A percentile compares a stretch with the other conserved stretches of the same genome.
phyloP scores from a whole-genome alignment of 805 yeast genomes.

The Pichia exigua region DNA sequence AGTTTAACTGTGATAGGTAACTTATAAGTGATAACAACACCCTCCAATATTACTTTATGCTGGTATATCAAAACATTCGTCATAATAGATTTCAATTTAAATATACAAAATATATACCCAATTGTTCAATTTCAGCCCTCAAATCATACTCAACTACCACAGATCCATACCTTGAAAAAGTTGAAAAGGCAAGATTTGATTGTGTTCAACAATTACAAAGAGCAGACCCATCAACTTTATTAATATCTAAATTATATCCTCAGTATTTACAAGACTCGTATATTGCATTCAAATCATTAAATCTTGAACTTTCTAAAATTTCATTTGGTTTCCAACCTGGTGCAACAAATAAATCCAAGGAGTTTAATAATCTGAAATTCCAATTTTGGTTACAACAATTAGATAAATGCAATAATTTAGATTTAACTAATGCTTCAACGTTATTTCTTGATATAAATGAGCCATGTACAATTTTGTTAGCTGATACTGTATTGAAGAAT shows the following conservation, averaged over 20 bases:
- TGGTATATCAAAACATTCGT: neutral
- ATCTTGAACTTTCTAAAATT: slow-evolving; percentile 42
- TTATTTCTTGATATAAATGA: slow-evolving; percentile 33
- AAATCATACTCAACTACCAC: neutral
- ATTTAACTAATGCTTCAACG: slow-evolving; percentile 20
- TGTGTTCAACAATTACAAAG: slow-evolving; percentile 37
- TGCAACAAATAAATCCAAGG: slow-evolving; percentile 24
- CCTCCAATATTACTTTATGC: neutral
- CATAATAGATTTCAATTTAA: neutral
- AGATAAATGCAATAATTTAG: slow-evolving; percentile 34
- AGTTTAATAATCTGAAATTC: slow-evolving; percentile 46
- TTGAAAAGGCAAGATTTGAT: slow-evolving; percentile 34
- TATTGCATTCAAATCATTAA: slow-evolving; percentile 58
- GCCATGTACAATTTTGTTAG: slow-evolving; percentile 55
- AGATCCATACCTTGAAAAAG: slow-evolving; percentile 10
- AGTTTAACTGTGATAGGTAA: no score
- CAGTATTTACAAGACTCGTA: slow-evolving; percentile 52
- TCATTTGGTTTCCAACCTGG: slow-evolving; percentile 27
- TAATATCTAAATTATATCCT: slow-evolving; percentile 66
- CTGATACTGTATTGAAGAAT: slow-evolving; percentile 43
- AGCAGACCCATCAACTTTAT: slow-evolving; percentile 54
- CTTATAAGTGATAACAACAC: no score
- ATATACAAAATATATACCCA: neutral
- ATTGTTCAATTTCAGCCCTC: neutral
- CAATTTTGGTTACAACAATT: slow-evolving; percentile 69